Conservation (phyloP, 257 asterid genomes). For the Salvia rosmarinus region DNA sequence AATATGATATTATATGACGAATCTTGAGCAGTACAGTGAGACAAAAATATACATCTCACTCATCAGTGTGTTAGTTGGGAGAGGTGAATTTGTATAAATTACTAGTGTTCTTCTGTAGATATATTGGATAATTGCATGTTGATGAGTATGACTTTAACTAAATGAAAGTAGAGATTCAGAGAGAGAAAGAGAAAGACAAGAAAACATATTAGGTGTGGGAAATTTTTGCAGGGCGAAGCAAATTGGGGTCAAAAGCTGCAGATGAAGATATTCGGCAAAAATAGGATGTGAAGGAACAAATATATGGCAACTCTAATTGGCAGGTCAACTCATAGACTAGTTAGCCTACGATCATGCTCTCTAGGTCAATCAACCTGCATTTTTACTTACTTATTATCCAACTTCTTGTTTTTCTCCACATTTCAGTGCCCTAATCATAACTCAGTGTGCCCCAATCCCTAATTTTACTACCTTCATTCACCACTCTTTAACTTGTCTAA, state of each 20-base stretch:
- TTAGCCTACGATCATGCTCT: constrained; percentile 21
- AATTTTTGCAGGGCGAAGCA: neutral
- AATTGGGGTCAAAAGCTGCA: constrained; percentile 44
- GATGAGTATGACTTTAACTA: neutral
- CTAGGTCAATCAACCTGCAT: constrained; percentile 31
- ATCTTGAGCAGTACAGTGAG: no score
- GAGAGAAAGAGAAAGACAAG: constrained; percentile 21
- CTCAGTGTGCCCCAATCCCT: no score
- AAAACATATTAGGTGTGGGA: constrained; percentile 29
- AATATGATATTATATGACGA: no score
- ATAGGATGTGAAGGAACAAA: constrained; percentile 41
- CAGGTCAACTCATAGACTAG: constrained; percentile 57
- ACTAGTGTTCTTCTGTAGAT: no score
- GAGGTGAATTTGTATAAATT: no score
- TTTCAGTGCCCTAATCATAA: constrained; percentile 52
- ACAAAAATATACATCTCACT: no score
- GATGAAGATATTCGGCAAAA: constrained; percentile 24
- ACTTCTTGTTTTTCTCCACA: constrained; percentile 38
- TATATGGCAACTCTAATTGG: constrained; percentile 57
- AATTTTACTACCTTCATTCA: no score
- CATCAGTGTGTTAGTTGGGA: no score
- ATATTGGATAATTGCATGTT: neutral
- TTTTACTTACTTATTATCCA: no score
- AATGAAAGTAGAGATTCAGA: neutral
- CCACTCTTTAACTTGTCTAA: no score